Conservation (phyloP, 129 eudicot genomes). For the Helichrysum umbraculigerum region DNA sequence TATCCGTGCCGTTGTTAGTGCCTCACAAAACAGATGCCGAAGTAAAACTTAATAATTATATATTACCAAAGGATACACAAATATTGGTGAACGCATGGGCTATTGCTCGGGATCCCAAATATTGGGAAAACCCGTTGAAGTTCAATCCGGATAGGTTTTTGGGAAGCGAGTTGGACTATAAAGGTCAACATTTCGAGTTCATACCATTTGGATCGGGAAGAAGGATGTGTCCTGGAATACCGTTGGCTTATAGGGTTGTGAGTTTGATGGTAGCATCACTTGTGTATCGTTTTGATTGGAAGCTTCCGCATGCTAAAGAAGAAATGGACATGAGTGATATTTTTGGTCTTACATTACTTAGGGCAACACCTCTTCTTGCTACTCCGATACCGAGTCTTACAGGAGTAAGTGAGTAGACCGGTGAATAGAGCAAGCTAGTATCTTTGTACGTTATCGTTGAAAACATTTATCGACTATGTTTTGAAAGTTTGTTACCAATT, state of each 20-base stretch:
- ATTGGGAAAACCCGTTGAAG: background rate
- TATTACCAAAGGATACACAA: too few relatives aligned
- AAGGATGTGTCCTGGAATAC: background rate
- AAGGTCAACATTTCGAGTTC: background rate
- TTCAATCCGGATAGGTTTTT: background rate
- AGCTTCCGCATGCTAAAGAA: background rate
- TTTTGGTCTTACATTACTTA: background rate
- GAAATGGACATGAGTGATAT: background rate
- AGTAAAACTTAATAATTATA: too few relatives aligned
- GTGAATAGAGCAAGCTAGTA: background rate
- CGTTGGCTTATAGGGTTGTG: background rate
- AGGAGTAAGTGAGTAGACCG: background rate
- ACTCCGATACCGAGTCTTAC: background rate
- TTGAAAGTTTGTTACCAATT: background rate
- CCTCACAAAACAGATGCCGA: too few relatives aligned
- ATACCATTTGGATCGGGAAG: background rate
- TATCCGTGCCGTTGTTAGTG: background rate
- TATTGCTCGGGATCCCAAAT: background rate
- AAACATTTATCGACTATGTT: too few relatives aligned
- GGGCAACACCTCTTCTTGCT: conserved; percentile 4
- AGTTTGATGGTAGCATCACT: background rate
- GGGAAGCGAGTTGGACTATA: background rate
- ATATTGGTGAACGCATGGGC: background rate
- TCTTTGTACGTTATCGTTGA: too few relatives aligned
- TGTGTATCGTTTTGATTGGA: conserved; percentile 4